phyloP scores from a whole-genome alignment of 805 yeast species.

The Yamadazyma ubonensis region DNA sequence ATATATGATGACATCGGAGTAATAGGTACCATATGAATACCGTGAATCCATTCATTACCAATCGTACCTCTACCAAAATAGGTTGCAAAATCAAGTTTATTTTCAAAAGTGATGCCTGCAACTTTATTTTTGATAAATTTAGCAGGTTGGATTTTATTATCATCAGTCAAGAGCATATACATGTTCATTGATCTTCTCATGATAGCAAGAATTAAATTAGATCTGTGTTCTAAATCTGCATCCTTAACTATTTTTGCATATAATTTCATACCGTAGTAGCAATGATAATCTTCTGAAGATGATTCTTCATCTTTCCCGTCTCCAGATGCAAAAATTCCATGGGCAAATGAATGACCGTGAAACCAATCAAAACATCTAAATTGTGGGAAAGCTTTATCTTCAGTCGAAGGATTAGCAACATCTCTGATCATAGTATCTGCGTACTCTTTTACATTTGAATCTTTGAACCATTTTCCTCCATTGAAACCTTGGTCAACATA shows the following conservation, averaged over 20 bases:
- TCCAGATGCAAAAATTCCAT: conserved; percentile 65
- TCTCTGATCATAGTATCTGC: conserved; percentile 63
- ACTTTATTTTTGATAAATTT: conserved; percentile 62
- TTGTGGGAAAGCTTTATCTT: conserved; percentile 61
- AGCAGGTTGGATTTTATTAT: conserved; percentile 56
- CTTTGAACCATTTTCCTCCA: conserved; percentile 29
- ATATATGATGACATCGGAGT: conserved; percentile 66
- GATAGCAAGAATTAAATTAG: conserved; percentile 60
- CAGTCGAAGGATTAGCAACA: conserved; percentile 56
- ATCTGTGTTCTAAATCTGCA: conserved; percentile 49
- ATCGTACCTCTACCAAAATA: conserved; percentile 67
- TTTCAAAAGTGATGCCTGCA: conserved; percentile 72
- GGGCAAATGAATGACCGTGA: conserved; percentile 78
- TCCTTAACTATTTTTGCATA: conserved; percentile 62
- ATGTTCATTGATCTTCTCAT: conserved; percentile 52
- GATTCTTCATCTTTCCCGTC: conserved; percentile 81
- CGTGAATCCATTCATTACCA: conserved; percentile 65
- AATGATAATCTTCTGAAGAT: conserved; percentile 71
- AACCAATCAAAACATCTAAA: conserved; percentile 73
- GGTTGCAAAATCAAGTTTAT: conserved; percentile 70
- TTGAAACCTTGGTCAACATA: conserved; percentile 45
- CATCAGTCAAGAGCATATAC: conserved; percentile 54
- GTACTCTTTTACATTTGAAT: conserved; percentile 44
- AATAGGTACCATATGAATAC: conserved; percentile 75
- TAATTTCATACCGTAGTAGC: conserved; percentile 64